Evolutionary conservation across 2,329 filamentous ascomycete species (phyloP), one percentile per base, ranked within the genome.

Genomic region (Anthostomella pinea): DNA sequence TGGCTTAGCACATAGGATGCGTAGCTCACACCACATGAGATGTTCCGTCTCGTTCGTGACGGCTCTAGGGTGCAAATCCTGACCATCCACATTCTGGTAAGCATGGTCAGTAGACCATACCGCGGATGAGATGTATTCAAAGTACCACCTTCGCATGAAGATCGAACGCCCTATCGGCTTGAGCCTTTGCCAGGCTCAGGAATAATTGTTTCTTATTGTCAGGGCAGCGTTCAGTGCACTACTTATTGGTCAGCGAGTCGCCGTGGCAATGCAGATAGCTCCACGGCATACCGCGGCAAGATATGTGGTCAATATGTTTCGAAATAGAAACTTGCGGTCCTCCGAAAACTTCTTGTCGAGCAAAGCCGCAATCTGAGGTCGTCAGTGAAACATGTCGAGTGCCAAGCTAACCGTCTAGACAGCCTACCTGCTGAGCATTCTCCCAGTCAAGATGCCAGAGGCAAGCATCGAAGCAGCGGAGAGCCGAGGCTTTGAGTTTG

Each of bases 251-350:
- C n/a, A n/a, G n/a, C n/a, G n/a, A n/a, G n/a, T n/a, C n/a, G n/a
- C n/a, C n/a, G n/a, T n/a, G n/a, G n/a, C n/a, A n/a, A n/a, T n/a
- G n/a, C 2, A 5, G 17, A 10, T 16, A 4, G 54, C 69, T 50
- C n/a, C n/a, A n/a, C n/a, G n/a, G n/a, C n/a, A n/a, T 54, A 78
- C 74, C 35, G 75, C 69, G 35, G 78, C 64, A 20, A 78, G 50
- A 41, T 73, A 70, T 0, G 73, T 78, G 11, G 74, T 63, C 14
- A 67, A 59, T 45, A 79, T 77, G 43, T 73, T 77, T 66, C 69
- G 75, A 42, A 77, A 78, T 54, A 76, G 62, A 38, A 69, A 72
- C 2, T 60, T 59, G 19, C 69, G 62, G 15, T 77, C 72, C 18
- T 64, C 57, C 2, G 70, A 60, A 32, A 73, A 71, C 0, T 69